Evolutionary conservation across 2,329 filamentous ascomycete species (phyloP), one percentile per base, ranked within the genome.

Genomic region (Didymella lethalis): DNA sequence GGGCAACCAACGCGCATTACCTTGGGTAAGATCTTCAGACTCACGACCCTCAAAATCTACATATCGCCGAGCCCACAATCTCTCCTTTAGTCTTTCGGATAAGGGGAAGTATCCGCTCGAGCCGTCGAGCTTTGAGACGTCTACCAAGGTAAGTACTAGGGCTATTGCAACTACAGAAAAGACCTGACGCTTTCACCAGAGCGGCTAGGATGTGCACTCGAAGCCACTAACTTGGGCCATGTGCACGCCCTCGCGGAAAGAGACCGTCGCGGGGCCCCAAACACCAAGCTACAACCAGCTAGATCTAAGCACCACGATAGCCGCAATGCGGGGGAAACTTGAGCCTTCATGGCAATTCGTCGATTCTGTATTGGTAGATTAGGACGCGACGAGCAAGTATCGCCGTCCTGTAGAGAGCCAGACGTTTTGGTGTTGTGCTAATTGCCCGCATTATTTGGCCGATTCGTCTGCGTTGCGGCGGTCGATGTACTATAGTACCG

Each of bases 201-300:
- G 29, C 20, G 50, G 46, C 50, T 50, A 47, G 47, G 46, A 25
- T 40, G 40, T 34, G 51, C 50, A 41, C 56, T 50, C 40, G 31
- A 31, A 40, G 44, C 45, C 55, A 41, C 56, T 54, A 54, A 46
- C 31, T n/a, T 18, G 50, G 50, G 11, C 50, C 46, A 50, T 51
- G 51, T 43, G 56, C 49, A 48, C 55, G 49, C 49, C 23, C 49
- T 44, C 31, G 50, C 56, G 56, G 56, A 54, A 54, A 59, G 26
- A 20, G 40, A 54, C 56, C 46, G 56, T 54, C 46, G 56, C 51
- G 50, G 50, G 50, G 56, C 56, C 56, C 49, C 46, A 53, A 43
- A 46, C 18, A 50, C 56, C 56, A 58, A 32, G 29, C 56, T 40
- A 46, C 32, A 40, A 41, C n/a, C 8, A 51, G 56, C 46, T 59